Conservation (phyloP, 257 asterid genomes). For the Nicotiana otophora region DNA sequence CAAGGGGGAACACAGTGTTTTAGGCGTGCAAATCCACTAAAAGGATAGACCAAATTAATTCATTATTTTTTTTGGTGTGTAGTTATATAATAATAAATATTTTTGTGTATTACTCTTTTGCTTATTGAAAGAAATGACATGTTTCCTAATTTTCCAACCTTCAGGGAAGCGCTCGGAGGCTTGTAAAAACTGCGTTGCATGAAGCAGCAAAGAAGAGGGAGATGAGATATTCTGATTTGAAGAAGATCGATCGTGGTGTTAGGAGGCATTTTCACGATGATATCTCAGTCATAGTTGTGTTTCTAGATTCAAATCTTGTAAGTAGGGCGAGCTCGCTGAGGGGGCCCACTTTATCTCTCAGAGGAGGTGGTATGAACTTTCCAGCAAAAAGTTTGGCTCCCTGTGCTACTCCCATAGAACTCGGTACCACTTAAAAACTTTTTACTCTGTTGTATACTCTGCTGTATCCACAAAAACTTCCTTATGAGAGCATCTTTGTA, state of each 20-base stretch:
- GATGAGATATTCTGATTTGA: conserved; percentile 53
- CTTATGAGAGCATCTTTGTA: not conserved
- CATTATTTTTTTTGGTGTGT: no score
- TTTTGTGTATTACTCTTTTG: not conserved
- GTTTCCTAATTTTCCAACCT: not conserved
- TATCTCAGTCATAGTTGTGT: conserved; percentile 36
- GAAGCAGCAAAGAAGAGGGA: conserved; percentile 56
- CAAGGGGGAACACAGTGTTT: not conserved
- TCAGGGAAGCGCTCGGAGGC: conserved; percentile 48
- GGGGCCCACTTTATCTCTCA: conserved; percentile 31
- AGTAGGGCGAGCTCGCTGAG: conserved; percentile 35
- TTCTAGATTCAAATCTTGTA: conserved; percentile 33
- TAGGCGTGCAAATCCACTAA: not conserved
- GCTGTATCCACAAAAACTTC: conserved; percentile 17
- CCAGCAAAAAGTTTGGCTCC: conserved; percentile 36
- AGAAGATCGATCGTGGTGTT: conserved; percentile 47
- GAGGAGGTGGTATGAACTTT: conserved; percentile 34
- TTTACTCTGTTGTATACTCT: conserved; percentile 26
- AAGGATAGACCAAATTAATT: not conserved
- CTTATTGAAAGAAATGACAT: not conserved
- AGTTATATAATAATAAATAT: not conserved
- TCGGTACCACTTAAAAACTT: conserved; percentile 25
- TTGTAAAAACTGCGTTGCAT: conserved; percentile 40
- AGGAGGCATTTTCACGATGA: conserved; percentile 49
- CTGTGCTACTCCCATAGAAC: conserved; percentile 16